These are phyloP conservation scores for Rutidosis leptorrhynchoides DNA, from an alignment of 129 eudicot genomes.

Conservation along the genomic window DNA sequence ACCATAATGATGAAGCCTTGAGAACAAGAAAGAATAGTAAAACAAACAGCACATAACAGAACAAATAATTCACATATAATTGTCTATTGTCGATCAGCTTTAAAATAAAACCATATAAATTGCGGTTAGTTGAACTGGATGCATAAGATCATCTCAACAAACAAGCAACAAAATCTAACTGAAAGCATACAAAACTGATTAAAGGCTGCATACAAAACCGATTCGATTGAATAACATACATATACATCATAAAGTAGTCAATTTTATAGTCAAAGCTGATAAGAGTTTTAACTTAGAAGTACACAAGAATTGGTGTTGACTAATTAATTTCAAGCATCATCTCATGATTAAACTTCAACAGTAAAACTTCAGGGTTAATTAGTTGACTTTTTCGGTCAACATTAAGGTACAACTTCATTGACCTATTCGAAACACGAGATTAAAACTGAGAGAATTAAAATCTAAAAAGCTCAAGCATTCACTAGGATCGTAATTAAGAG, in stretches of 20 bases:
- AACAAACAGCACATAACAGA: slow-evolving; percentile 11
- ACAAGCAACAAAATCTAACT: neutral
- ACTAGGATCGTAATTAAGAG: too few relatives aligned
- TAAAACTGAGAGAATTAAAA: too few relatives aligned
- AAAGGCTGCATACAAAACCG: neutral
- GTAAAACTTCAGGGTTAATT: too few relatives aligned
- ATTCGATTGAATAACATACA: neutral
- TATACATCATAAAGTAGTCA: neutral
- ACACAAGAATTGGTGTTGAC: neutral
- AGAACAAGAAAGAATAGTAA: slow-evolving; percentile 28
- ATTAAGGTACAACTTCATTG: too few relatives aligned
- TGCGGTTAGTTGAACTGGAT: neutral
- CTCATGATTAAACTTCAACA: neutral
- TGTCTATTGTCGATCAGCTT: neutral
- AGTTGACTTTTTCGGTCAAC: too few relatives aligned
- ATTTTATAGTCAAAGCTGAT: neutral
- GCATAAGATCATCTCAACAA: neutral
- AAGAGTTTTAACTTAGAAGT: neutral
- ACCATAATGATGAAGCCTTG: slow-evolving; percentile 51
- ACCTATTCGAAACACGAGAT: too few relatives aligned
- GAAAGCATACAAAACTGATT: neutral
- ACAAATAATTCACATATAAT: neutral
- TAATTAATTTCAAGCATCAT: neutral
- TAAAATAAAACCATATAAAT: neutral
- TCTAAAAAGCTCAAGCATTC: too few relatives aligned